phyloP scores from a whole-genome alignment of 371 early-diverging fungal genomes.

The Circinella umbellata region DNA sequence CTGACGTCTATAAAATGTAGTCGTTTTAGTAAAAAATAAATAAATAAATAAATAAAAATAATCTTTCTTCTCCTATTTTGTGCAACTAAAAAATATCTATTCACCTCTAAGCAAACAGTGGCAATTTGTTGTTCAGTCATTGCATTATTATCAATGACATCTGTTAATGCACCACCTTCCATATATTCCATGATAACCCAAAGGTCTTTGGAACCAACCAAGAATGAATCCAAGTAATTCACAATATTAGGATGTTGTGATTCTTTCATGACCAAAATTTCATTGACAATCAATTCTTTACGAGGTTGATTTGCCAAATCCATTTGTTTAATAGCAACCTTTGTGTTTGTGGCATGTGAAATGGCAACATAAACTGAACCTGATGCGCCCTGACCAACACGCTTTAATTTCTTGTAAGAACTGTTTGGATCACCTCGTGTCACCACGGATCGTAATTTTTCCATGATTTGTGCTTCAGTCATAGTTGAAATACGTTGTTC shows the following conservation, averaged over 20 bases:
- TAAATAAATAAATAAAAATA: no score
- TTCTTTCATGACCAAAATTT: constrained; percentile 96
- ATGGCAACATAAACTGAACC: constrained; percentile 94
- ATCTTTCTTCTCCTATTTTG: neutral
- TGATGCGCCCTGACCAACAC: constrained; percentile 98
- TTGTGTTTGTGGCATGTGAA: constrained; percentile 64
- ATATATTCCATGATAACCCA: constrained; percentile 99
- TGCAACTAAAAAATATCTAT: neutral
- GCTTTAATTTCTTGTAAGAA: constrained; percentile 86
- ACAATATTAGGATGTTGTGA: constrained; percentile 95
- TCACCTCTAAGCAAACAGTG: constrained; percentile 84
- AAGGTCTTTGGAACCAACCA: constrained; percentile 82
- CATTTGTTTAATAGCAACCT: constrained; percentile 98
- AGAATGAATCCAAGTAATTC: constrained; percentile 91
- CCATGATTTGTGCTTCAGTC: constrained; percentile 94
- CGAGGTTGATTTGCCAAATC: constrained; percentile 91
- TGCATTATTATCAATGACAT: constrained; percentile 91
- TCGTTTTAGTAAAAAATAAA: no score
- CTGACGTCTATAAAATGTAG: constrained; percentile 59
- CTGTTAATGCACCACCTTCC: constrained; percentile 97
- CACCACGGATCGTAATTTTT: constrained; percentile 81
- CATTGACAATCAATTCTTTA: constrained; percentile 95
- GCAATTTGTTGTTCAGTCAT: constrained; percentile 93
- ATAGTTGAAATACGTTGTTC: constrained; percentile 83
- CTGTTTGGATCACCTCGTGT: constrained; percentile 85